Conservation (phyloP, 2,329 filamentous ascomycete genomes). For the Aureobasidium zeae region DNA sequence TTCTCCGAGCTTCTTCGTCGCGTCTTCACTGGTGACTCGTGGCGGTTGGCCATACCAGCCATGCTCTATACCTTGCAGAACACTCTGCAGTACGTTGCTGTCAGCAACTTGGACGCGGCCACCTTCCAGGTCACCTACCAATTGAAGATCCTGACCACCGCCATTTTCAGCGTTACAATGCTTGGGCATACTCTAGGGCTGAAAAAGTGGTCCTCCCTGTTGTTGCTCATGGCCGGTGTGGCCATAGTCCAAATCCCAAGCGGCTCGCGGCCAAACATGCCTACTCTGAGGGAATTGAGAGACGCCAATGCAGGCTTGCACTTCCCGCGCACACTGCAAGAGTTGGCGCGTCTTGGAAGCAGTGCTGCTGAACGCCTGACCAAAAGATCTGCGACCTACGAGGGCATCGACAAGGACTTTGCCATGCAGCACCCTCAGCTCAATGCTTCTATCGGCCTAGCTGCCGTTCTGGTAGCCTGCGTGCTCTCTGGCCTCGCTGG, state of each 20-base stretch:
- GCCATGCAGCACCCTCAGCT: constrained; percentile 47
- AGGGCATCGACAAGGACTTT: constrained; percentile 66
- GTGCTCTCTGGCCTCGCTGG: constrained; percentile 75
- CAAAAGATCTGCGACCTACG: constrained; percentile 77
- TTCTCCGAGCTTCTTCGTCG: constrained; percentile 70
- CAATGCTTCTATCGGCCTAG: constrained; percentile 70
- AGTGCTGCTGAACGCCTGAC: constrained; percentile 41
- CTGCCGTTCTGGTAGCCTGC: constrained; percentile 69
- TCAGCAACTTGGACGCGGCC: constrained; percentile 83
- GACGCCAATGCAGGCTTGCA: constrained; percentile 50
- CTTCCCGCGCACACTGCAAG: constrained; percentile 71
- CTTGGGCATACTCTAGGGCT: constrained; percentile 60
- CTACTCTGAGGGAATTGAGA: constrained; percentile 52
- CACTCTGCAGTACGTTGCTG: constrained; percentile 82
- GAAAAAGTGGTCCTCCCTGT: constrained; percentile 70
- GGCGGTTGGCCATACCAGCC: constrained; percentile 88
- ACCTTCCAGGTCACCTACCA: constrained; percentile 93
- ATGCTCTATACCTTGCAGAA: constrained; percentile 86
- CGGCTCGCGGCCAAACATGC: constrained; percentile 43
- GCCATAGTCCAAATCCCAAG: constrained; percentile 73
- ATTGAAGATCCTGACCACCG: constrained; percentile 85
- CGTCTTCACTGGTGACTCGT: constrained; percentile 83
- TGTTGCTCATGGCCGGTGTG: constrained; percentile 73
- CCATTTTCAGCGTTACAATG: constrained; percentile 74
- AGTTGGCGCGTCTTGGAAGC: constrained; percentile 58